Conservation (phyloP, 148 eudicot genomes). For the Rhododendron vialii region DNA sequence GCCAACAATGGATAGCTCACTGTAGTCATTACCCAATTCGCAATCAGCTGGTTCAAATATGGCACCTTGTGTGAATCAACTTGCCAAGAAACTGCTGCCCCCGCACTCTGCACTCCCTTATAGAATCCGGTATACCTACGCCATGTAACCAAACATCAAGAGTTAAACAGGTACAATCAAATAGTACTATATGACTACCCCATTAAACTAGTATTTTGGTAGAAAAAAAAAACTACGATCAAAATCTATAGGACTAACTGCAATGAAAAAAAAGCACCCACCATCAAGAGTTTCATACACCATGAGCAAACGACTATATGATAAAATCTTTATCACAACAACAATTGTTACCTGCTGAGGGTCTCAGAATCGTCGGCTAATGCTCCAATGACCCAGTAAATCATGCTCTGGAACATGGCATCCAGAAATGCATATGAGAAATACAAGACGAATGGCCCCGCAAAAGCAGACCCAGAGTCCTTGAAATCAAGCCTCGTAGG, state of each 20-base stretch:
- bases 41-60: constrained; percentile 49
- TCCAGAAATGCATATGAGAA: constrained; percentile 81
- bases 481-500: constrained; percentile 61
- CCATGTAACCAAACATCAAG: constrained; percentile 8
- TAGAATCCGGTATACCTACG: constrained; percentile 87
- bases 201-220: neutral
- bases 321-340: neutral
- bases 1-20: constrained; percentile 78
- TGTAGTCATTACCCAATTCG: constrained; percentile 73
- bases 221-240: neutral
- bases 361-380: constrained; percentile 83
- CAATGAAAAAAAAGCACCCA: neutral
- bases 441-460: constrained; percentile 82
- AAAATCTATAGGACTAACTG: neutral
- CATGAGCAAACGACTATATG: neutral
- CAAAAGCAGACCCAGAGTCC: constrained; percentile 65
- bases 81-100: constrained; percentile 96
- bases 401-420: constrained; percentile 96
- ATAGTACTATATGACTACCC: neutral
- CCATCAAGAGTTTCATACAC: neutral
- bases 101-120: constrained; percentile 97
- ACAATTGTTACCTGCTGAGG: constrained; percentile 70
- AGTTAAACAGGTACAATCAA: neutral
- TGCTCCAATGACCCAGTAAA: constrained; percentile 91
- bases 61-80: constrained; percentile 70